These are phyloP conservation scores for Sanguinoderma infundibulare DNA, from an alignment of 1,284 basidiomycete genomes.

Conservation along the genomic window DNA sequence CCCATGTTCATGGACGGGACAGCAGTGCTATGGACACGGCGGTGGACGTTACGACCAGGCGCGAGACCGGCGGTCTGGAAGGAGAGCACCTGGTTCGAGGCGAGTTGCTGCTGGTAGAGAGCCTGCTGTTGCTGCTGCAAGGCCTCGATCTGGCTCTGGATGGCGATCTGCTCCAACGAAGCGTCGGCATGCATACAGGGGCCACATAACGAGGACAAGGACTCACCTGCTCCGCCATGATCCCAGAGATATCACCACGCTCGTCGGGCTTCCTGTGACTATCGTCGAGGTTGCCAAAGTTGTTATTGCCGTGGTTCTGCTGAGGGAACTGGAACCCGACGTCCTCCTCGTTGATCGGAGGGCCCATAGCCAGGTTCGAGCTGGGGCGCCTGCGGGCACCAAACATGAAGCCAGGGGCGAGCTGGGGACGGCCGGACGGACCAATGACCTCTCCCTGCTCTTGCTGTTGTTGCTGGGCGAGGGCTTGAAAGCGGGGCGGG, in stretches of 20 bases:
- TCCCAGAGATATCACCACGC: slow-evolving; percentile 76
- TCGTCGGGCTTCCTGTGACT: slow-evolving; percentile 63
- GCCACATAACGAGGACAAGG: not conserved
- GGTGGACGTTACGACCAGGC: slow-evolving; percentile 70
- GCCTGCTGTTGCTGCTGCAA: slow-evolving; percentile 91
- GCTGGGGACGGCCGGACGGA: slow-evolving; percentile 85
- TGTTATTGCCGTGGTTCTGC: slow-evolving; percentile 48
- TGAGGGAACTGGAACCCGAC: slow-evolving; percentile 83
- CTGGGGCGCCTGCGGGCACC: slow-evolving; percentile 69
- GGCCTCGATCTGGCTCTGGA: slow-evolving; percentile 90
- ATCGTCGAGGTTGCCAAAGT: slow-evolving; percentile 41
- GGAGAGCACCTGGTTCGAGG: slow-evolving; percentile 69
- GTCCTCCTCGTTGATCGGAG: slow-evolving; percentile 81
- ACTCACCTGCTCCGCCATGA: slow-evolving; percentile 88
- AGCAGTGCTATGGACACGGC: slow-evolving; percentile 89
- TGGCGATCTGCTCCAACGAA: slow-evolving; percentile 64
- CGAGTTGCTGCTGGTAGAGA: slow-evolving; percentile 86
- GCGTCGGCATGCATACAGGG: not conserved
- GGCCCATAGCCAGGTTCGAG: slow-evolving; percentile 58
- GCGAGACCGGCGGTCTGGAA: slow-evolving; percentile 73
- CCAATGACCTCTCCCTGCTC: slow-evolving; percentile 68
- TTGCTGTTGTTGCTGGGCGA: slow-evolving; percentile 73
- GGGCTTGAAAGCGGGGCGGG: slow-evolving; percentile 85
- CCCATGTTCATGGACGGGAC: slow-evolving; percentile 55
- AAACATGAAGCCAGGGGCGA: slow-evolving; percentile 89